Conservation (phyloP, 202 grass and related monocot species). For the Saccharum hybrid region DNA sequence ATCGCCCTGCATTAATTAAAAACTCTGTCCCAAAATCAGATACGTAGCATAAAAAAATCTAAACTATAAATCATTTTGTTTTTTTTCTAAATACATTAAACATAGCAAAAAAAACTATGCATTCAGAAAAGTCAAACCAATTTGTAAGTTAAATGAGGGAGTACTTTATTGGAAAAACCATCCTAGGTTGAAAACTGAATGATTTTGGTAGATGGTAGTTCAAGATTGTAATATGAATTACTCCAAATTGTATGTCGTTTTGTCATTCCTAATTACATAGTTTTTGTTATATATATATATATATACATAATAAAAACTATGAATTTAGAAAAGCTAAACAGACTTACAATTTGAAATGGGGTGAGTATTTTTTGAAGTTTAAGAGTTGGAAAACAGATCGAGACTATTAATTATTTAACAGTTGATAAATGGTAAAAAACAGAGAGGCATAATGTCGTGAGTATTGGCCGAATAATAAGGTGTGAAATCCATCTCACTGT, state of each 20-base stretch:
- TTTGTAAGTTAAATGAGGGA: neutral
- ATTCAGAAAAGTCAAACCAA: too few species aligned
- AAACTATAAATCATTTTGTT: too few species aligned
- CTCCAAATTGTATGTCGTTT: too few species aligned
- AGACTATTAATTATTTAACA: neutral
- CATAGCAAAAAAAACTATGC: too few species aligned
- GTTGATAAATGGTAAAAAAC: neutral
- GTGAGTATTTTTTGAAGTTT: neutral
- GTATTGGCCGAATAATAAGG: neutral
- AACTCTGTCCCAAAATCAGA: neutral
- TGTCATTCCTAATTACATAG: too few species aligned
- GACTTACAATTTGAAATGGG: too few species aligned
- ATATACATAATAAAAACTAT: too few species aligned
- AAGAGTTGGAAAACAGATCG: neutral
- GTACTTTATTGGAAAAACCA: neutral
- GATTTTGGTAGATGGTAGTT: neutral
- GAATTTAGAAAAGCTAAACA: too few species aligned
- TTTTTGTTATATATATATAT: too few species aligned
- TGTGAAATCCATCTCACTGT: conserved; percentile 29
- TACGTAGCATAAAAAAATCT: neutral
- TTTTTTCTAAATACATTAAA: too few species aligned
- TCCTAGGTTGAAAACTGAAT: neutral
- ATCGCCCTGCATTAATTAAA: neutral
- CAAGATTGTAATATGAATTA: neutral
- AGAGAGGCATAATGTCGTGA: neutral